Evolutionary conservation across 257 asterid genomes (phyloP), one percentile per base, ranked within the genome.

Genomic region (Thymus mandschuricus): DNA sequence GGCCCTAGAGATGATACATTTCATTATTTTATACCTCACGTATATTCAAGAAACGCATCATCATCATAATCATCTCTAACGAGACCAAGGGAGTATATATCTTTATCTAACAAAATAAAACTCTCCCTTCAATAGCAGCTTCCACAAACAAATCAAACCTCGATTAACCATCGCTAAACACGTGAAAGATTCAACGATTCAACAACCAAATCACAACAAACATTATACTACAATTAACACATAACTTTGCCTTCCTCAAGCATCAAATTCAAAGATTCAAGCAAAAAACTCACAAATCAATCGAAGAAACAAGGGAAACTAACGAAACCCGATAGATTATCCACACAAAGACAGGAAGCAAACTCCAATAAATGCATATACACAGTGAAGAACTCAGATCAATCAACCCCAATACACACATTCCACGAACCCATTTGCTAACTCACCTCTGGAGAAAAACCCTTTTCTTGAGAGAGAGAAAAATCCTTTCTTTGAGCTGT

Each of bases 371-470:
- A 64, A 58, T 45, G 46, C 66, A 78, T 40, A 51, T 38, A 56
- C 3, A 40, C n/a, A 15, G 45, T 8, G 45, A 69, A 38, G 1
- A 8, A 2, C 3, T 29, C 43, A 43, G 78, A 81, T 81, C 82
- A 81, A 78, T 56, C 72, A 12, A 62, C 38, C 38, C 33, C 41
- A 65, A 21, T 15, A 34, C 21, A 21, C 21, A 21, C 21, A 21
- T 21, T 21, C 21, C 21, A 21, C 21, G 67, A 70, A 77, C 56
- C 68, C 66, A 69, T 43, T 34, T 33, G 8, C 21, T 13, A 2
- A 52, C 81, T 71, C 71, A 82, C 87, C 77, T 76, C 70, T 66
- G 43, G 77, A 45, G 33, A 27, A n/a, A 49, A n/a, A 5, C 55
- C 55, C 6, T 49, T 49, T 49, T n/a, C 28, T 49, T 52, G 63